phyloP scores from a whole-genome alignment of 2,329 filamentous ascomycete species.

The Neonectria coccinea region DNA sequence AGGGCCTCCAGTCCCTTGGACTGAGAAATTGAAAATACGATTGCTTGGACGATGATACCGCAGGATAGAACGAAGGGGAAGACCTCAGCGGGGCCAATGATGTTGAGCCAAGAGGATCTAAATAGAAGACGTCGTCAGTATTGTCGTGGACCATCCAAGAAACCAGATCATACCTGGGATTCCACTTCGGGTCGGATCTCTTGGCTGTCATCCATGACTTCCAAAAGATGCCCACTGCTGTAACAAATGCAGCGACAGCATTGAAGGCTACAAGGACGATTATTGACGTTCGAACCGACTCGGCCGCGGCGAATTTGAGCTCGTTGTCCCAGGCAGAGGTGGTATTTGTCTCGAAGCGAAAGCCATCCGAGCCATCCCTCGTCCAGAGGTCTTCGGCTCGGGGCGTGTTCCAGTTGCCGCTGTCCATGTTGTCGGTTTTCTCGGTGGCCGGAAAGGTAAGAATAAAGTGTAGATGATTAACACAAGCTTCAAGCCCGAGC shows the following conservation, averaged over 20 bases:
- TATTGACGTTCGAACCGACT: slow-evolving; percentile 70
- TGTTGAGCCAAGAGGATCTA: slow-evolving; percentile 55
- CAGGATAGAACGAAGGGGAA: slow-evolving; percentile 69
- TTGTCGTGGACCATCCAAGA: background rate
- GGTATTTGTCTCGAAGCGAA: slow-evolving; percentile 54
- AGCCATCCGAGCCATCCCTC: slow-evolving; percentile 41
- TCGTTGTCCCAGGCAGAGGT: slow-evolving; percentile 62
- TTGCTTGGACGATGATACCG: slow-evolving; percentile 68
- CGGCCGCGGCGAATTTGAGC: slow-evolving; percentile 64
- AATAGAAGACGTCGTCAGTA: slow-evolving; percentile 26
- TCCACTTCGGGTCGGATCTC: slow-evolving; percentile 54
- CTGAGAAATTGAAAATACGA: slow-evolving; percentile 68
- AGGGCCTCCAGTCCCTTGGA: slow-evolving; percentile 65
- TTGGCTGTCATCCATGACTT: slow-evolving; percentile 63
- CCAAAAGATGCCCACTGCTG: slow-evolving; percentile 67
- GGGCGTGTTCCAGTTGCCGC: slow-evolving; percentile 24
- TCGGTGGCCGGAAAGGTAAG: slow-evolving; percentile 10
- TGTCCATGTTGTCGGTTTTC: slow-evolving; percentile 26
- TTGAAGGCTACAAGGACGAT: slow-evolving; percentile 73
- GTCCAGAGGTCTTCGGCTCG: slow-evolving; percentile 32
- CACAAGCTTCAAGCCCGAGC: slow-evolving; percentile 39
- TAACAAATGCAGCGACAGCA: slow-evolving; percentile 66
- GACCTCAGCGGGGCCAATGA: slow-evolving; percentile 61
- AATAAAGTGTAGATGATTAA: slow-evolving; percentile 24
- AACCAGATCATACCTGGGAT: slow-evolving; percentile 54